A percentile compares a stretch with the other conserved stretches of the same genome.
These are phyloP conservation scores for Yamadazyma siamensis DNA, from an alignment of 1,139 yeast genomes.

Conservation along the genomic window DNA sequence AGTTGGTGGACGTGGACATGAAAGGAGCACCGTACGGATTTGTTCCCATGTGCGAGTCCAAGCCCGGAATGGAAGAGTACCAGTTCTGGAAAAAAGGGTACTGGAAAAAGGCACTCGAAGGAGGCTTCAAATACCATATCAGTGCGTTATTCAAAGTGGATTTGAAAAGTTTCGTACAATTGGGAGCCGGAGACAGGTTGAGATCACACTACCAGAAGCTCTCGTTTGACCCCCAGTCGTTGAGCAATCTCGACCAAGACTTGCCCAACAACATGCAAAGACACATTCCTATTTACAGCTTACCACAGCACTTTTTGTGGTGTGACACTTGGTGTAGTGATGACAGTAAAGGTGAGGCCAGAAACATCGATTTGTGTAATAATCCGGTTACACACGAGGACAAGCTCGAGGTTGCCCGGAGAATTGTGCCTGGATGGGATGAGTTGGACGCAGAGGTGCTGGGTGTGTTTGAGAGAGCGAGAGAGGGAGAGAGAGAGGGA, in stretches of 20 bases:
- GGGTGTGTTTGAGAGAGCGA: too few species aligned
- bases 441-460: constrained; percentile 43
- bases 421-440: constrained; percentile 78
- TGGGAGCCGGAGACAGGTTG: constrained; percentile 73
- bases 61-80: constrained; percentile 78
- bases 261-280: constrained; percentile 82
- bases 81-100: constrained; percentile 94
- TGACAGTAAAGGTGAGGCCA: constrained; percentile 56
- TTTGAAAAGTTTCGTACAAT: constrained; percentile 57
- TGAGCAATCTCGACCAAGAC: constrained; percentile 87
- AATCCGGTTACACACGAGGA: constrained; percentile 80
- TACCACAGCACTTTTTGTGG: constrained; percentile 88
- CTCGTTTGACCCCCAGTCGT: constrained; percentile 73
- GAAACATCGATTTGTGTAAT: constrained; percentile 79
- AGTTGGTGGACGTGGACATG: constrained; percentile 61
- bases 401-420: constrained; percentile 66
- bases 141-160: constrained; percentile 86
- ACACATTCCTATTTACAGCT: constrained; percentile 61
- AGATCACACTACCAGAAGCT: constrained; percentile 85
- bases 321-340: constrained; percentile 93
- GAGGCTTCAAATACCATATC: constrained; percentile 68
- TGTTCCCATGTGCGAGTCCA: constrained; percentile 84
- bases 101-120: constrained; percentile 68
- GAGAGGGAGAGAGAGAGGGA: background rate
- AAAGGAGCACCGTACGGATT: constrained; percentile 82